Conservation (phyloP, 1,139 yeast species). For the Hyphopichia pseudoburtonii region DNA sequence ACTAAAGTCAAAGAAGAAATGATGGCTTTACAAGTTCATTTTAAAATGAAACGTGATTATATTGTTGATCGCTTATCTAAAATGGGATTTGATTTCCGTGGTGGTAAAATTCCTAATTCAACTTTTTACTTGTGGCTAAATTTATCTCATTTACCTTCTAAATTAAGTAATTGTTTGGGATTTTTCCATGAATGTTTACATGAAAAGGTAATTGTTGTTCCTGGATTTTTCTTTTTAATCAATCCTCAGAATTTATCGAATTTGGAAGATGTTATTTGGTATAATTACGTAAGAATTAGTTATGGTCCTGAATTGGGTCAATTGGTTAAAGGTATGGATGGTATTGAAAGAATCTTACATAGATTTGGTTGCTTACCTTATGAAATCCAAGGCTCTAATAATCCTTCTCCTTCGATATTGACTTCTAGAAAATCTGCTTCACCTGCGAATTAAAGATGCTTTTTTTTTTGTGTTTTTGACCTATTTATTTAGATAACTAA, state of each 20-base stretch:
- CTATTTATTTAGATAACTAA: too few species aligned
- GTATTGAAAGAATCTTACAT: constrained; percentile 56
- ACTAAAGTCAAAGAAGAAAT: constrained; percentile 52
- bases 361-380: constrained; percentile 47
- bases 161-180: constrained; percentile 60
- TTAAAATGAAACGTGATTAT: constrained; percentile 62
- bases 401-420: too few species aligned
- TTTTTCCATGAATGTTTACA: constrained; percentile 70
- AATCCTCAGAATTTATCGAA: constrained; percentile 65
- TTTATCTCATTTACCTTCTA: constrained; percentile 57
- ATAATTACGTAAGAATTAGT: constrained; percentile 60
- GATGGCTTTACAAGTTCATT: constrained; percentile 61
- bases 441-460: too few species aligned
- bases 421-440: too few species aligned
- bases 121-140: constrained; percentile 69
- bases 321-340: constrained; percentile 64
- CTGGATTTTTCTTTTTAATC: constrained; percentile 66
- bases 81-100: constrained; percentile 59
- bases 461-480: too few species aligned
- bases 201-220: constrained; percentile 64
- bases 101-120: constrained; percentile 52
- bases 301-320: constrained; percentile 63
- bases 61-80: constrained; percentile 49
- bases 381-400: constrained; percentile 8
- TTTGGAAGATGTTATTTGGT: constrained; percentile 64